phyloP scores from a whole-genome alignment of 2,329 filamentous ascomycete genomes.

The Talaromyces sp. region DNA sequence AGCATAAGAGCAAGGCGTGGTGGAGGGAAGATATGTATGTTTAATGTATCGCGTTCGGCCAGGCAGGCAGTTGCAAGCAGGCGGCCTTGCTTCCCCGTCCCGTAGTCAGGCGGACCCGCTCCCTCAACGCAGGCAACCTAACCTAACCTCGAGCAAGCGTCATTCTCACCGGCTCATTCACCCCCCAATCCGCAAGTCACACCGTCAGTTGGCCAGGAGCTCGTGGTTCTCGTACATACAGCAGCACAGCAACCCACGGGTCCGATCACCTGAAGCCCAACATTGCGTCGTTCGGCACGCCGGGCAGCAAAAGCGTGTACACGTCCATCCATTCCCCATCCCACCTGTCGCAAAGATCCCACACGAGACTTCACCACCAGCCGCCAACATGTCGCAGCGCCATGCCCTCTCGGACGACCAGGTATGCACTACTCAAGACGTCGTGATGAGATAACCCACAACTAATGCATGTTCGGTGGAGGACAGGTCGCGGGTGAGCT shows the following conservation, averaged over 20 bases:
- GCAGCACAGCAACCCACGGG: background rate
- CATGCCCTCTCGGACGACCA: constrained; percentile 98
- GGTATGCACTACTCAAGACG: constrained; percentile 50
- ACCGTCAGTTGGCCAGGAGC: background rate
- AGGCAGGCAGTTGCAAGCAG: background rate
- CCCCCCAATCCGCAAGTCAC: background rate
- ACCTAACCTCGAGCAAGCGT: background rate
- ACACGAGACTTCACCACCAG: constrained; percentile 10
- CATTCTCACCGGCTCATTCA: background rate
- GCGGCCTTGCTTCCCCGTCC: constrained; percentile 1
- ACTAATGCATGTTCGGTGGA: constrained; percentile 14
- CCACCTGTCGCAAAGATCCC: constrained; percentile 16
- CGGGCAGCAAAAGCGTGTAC: background rate
- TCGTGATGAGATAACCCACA: constrained; percentile 11
- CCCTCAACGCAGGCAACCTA: background rate
- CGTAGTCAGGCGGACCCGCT: background rate
- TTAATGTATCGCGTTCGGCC: background rate
- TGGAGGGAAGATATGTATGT: background rate
- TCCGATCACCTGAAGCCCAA: constrained; percentile 6
- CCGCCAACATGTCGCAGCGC: constrained; percentile 75
- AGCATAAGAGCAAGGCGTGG: background rate
- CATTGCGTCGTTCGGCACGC: constrained; percentile 17
- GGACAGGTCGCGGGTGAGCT: constrained; percentile 89
- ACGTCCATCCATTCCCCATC: constrained; percentile 11
- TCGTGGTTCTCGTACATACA: background rate